Conservation (phyloP, 2,329 filamentous ascomycete species). For the Pseudogymnoascus sp. region DNA sequence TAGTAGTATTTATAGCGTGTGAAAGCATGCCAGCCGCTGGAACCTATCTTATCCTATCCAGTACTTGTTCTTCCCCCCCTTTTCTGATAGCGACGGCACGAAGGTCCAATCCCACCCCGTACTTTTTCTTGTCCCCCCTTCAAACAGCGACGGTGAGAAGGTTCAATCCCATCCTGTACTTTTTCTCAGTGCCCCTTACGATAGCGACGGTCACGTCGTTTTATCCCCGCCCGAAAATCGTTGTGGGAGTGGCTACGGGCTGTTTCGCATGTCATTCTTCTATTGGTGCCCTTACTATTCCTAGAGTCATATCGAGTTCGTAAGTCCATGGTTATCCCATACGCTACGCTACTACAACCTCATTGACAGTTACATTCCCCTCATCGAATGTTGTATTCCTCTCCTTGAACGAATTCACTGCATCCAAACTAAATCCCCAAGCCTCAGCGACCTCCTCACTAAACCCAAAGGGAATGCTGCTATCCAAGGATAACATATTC, state of each 20-base stretch:
- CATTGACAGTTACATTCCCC: not conserved
- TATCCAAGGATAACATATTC: not conserved
- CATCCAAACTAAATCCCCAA: not conserved
- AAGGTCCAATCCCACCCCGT: not conserved
- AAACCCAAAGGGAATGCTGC: not conserved
- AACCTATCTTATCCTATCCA: not conserved
- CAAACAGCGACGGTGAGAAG: not conserved
- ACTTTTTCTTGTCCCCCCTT: not conserved
- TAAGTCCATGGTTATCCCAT: not conserved
- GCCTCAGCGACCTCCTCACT: not conserved
- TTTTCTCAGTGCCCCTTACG: not conserved
- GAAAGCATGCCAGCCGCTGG: not conserved
- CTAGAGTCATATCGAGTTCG: not conserved
- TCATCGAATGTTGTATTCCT: too few species aligned
- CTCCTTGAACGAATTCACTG: not conserved
- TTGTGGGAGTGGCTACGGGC: not conserved
- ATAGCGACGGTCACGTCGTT: not conserved
- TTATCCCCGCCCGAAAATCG: not conserved
- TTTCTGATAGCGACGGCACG: not conserved
- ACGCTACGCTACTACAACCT: not conserved
- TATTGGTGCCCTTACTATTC: not conserved
- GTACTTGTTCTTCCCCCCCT: not conserved
- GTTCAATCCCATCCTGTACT: not conserved
- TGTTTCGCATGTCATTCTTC: not conserved
- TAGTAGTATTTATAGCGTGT: too few species aligned